Evolutionary conservation across 768 basidiomycete genomes (phyloP).

Genomic region (Hygrophorus pudorinus): DNA sequence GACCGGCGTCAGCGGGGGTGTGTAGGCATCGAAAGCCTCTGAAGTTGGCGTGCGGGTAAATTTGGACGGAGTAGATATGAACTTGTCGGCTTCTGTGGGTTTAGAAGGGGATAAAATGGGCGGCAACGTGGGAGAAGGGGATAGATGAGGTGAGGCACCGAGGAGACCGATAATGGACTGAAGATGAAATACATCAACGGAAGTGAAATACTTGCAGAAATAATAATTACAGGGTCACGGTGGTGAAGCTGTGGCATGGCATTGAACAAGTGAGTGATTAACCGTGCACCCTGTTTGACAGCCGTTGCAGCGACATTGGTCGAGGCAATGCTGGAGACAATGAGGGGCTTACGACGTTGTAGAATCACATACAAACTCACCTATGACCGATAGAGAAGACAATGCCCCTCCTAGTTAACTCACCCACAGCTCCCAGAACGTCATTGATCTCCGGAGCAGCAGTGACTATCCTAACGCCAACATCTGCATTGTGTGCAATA

Average conservation of each 20-base stretch:
- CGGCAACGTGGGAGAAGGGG: constrained; percentile 27
- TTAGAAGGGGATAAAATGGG: constrained; percentile 5
- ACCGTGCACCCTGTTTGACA: constrained; percentile 61
- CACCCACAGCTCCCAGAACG: constrained; percentile 59
- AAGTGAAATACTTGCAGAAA: too few relatives aligned
- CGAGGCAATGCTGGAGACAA: constrained; percentile 49
- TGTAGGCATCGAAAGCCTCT: constrained; percentile 53
- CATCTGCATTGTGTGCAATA: constrained; percentile 15
- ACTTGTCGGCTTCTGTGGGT: not conserved
- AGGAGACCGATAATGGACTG: constrained; percentile 77
- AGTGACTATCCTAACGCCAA: constrained; percentile 73
- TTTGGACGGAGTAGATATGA: constrained; percentile 4
- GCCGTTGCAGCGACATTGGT: constrained; percentile 66
- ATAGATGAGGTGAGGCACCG: constrained; percentile 61
- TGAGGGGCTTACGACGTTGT: too few relatives aligned
- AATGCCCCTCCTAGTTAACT: constrained; percentile 54
- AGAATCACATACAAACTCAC: too few relatives aligned
- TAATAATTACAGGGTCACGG: constrained; percentile 47
- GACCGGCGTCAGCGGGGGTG: constrained; percentile 47
- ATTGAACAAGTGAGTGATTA: constrained; percentile 90
- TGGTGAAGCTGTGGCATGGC: constrained; percentile 89
- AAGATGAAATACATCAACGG: too few relatives aligned
- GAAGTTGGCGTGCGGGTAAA: constrained; percentile 16
- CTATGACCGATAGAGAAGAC: constrained; percentile 86
- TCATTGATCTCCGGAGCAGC: constrained; percentile 82